These are phyloP conservation scores for Phytophthora pini DNA, from an alignment of 352 stramenopile genomes.

Conservation along the genomic window DNA sequence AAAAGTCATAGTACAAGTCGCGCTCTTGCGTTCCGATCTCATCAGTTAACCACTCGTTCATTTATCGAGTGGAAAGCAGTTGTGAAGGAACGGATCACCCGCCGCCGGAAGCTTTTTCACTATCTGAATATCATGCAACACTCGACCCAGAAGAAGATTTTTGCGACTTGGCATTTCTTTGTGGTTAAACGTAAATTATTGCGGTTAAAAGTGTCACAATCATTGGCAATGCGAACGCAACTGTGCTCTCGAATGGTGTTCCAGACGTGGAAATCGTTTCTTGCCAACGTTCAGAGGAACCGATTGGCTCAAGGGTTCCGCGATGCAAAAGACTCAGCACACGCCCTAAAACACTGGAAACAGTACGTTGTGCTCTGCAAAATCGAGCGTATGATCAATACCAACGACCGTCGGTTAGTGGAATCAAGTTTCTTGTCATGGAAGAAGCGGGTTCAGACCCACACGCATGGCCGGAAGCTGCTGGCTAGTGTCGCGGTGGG, in stretches of 20 bases:
- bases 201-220: constrained; percentile 26
- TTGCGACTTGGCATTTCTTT: constrained; percentile 46
- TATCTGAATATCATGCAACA: constrained; percentile 54
- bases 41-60: not conserved
- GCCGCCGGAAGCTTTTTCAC: constrained; percentile 29
- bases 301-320: constrained; percentile 22
- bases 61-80: constrained; percentile 37
- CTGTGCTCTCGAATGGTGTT: constrained; percentile 42
- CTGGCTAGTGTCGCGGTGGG: constrained; percentile 43
- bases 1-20: constrained; percentile 3
- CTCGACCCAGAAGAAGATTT: constrained; percentile 42
- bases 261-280: constrained; percentile 35
- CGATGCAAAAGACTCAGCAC: constrained; percentile 3
- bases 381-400: constrained; percentile 57
- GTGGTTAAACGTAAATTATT: constrained; percentile 20
- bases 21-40: not conserved
- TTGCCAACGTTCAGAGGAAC: constrained; percentile 17
- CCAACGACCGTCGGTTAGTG: constrained; percentile 17
- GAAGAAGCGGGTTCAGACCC: constrained; percentile 37
- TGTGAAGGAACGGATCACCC: not conserved
- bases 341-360: constrained; percentile 42
- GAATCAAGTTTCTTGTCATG: constrained; percentile 49
- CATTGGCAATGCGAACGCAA: constrained; percentile 37
- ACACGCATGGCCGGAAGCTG: constrained; percentile 42
- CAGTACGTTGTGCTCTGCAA: constrained; percentile 54